A percentile compares a stretch with the other conserved stretches of the same genome.
Conservation (phyloP, 257 asterid species). For the Capsicum rhomboideum region DNA sequence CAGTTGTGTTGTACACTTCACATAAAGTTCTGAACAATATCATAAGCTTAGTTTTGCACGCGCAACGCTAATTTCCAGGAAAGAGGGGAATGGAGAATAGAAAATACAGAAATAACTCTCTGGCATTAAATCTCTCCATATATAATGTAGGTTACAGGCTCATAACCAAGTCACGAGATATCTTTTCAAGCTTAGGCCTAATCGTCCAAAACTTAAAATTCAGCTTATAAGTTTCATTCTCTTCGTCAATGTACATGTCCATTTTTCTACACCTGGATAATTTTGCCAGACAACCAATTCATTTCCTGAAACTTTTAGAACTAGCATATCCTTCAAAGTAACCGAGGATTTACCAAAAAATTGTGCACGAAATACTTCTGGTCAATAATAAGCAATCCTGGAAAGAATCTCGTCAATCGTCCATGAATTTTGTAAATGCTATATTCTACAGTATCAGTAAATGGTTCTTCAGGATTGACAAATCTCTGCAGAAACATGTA, state of each 20-base stretch:
- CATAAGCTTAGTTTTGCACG: not conserved
- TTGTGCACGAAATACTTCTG: not conserved
- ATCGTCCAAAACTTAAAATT: not conserved
- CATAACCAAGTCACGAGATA: not conserved
- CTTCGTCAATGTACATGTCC: not conserved
- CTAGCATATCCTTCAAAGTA: not conserved
- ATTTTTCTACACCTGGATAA: not conserved
- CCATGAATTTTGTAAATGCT: no score
- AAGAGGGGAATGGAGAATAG: not conserved
- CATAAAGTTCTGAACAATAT: no score
- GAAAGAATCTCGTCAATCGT: no score
- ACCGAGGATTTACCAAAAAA: not conserved
- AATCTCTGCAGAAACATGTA: not conserved
- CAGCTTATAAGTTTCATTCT: not conserved
- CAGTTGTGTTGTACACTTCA: not conserved
- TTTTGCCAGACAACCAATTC: not conserved
- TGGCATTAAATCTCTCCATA: not conserved
- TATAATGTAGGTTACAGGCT: not conserved
- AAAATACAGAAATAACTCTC: not conserved
- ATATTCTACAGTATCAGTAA: not conserved
- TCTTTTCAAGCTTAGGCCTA: not conserved
- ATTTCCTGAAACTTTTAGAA: not conserved
- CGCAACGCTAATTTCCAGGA: not conserved
- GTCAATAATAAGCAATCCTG: not conserved
- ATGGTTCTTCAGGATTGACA: not conserved